Percentiles rank a stretch among this genome's conserved stretches.
Evolutionary conservation across 768 basidiomycete genomes (phyloP).

Genomic region (Dentipellis sp.): DNA sequence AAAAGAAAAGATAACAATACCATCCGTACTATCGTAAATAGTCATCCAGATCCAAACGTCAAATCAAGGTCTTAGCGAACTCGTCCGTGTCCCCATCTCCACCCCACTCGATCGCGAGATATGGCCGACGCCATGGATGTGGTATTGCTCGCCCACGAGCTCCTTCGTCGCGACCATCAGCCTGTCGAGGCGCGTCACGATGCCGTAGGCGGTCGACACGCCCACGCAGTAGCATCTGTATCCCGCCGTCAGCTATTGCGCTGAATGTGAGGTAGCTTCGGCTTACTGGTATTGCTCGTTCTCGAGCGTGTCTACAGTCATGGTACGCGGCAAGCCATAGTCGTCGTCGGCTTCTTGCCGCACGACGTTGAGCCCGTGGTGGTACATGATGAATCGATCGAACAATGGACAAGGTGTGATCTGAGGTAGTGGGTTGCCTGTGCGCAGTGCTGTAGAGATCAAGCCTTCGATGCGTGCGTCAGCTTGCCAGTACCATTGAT

Average conservation of each 20-base stretch:
- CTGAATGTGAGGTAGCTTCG: neutral
- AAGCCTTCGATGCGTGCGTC: constrained; percentile 40
- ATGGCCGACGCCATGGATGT: constrained; percentile 61
- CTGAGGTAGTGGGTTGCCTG: constrained; percentile 71
- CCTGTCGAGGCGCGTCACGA: constrained; percentile 66
- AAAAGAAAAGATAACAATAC: neutral
- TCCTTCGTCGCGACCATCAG: constrained; percentile 80
- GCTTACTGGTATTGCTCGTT: constrained; percentile 75
- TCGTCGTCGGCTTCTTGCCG: constrained; percentile 66
- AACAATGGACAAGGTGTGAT: constrained; percentile 72
- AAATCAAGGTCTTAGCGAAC: constrained; percentile 11
- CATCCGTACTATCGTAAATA: neutral
- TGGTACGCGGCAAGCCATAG: constrained; percentile 58
- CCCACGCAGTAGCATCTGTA: constrained; percentile 63
- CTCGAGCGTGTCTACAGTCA: constrained; percentile 66
- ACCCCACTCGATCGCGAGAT: constrained; percentile 17
- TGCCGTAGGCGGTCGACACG: constrained; percentile 55
- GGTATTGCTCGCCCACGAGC: constrained; percentile 79
- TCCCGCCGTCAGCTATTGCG: neutral
- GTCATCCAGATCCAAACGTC: neutral
- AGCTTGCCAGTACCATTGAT: neutral
- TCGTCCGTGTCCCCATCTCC: constrained; percentile 24
- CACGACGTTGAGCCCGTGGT: constrained; percentile 58
- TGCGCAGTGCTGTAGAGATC: constrained; percentile 67
- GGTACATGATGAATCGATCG: constrained; percentile 34